phyloP scores from a whole-genome alignment of 345 rosid species.

The Gossypium anomalum region DNA sequence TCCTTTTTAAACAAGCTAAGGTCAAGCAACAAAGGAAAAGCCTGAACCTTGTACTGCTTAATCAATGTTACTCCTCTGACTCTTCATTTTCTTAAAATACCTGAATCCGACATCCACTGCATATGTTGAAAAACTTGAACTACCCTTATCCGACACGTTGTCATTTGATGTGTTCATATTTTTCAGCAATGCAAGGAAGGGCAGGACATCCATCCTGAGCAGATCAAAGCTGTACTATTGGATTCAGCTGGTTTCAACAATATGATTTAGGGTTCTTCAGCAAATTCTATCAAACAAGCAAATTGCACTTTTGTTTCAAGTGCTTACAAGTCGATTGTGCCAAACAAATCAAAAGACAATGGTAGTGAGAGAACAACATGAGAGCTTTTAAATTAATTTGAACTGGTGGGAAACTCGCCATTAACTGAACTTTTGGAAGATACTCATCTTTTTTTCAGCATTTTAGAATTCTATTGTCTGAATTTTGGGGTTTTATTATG shows the following conservation, averaged over 20 bases:
- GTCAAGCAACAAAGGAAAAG: neutral
- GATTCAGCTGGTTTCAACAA: conserved; percentile 59
- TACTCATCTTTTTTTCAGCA: no score
- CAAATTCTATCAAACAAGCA: neutral
- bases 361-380: neutral
- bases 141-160: neutral
- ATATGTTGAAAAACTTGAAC: neutral
- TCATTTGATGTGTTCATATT: neutral
- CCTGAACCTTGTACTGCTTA: neutral
- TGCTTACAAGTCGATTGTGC: neutral
- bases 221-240: conserved; percentile 60
- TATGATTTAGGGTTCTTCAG: conserved; percentile 20
- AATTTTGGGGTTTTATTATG: neutral
- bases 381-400: neutral
- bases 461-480: neutral
- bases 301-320: neutral
- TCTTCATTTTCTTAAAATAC: neutral
- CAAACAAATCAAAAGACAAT: neutral
- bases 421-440: neutral
- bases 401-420: conserved; percentile 2
- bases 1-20: neutral
- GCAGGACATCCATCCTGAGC: conserved; percentile 59
- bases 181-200: conserved; percentile 71
- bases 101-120: neutral
- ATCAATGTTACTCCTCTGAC: neutral